These are phyloP conservation scores for Pontederia paniculata DNA, from an alignment of 176 grass and related monocot genomes.

Conservation along the genomic window DNA sequence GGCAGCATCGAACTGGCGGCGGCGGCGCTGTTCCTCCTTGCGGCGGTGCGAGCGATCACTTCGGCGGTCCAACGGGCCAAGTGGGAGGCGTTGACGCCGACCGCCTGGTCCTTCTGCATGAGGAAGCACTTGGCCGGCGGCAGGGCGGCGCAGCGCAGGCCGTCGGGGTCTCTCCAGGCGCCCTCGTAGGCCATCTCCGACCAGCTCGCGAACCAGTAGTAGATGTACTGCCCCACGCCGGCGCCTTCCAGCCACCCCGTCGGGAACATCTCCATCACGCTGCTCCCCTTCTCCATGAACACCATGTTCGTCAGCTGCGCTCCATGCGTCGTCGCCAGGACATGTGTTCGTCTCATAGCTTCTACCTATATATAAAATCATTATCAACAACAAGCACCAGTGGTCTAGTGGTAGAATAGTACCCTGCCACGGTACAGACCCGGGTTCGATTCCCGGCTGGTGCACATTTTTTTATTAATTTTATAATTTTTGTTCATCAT, in stretches of 20 bases:
- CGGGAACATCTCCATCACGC: conserved; percentile 12
- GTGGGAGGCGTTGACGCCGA: background rate
- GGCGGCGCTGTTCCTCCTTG: background rate
- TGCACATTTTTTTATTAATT: no score
- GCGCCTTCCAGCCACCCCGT: background rate
- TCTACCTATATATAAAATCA: background rate
- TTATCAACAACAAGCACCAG: conserved; percentile 21
- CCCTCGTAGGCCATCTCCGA: background rate
- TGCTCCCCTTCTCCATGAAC: conserved; percentile 4
- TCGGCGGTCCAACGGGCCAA: background rate
- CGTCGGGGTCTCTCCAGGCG: background rate
- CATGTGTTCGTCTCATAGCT: background rate
- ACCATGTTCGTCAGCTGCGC: conserved; percentile 14
- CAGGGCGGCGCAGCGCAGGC: background rate
- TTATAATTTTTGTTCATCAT: no score
- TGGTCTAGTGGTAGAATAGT: conserved; percentile 68
- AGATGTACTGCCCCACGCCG: background rate
- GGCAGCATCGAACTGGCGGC: no score
- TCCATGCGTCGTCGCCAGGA: background rate
- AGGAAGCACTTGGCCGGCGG: conserved; percentile 4
- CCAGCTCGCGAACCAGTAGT: conserved; percentile 6
- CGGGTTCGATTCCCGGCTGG: conserved; percentile 41
- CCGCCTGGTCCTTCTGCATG: conserved; percentile 7
- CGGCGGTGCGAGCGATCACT: background rate
- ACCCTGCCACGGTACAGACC: conserved; percentile 68